These are phyloP conservation scores for Aspergillus fischeri DNA, from an alignment of 2,329 filamentous ascomycete genomes.

Conservation along the genomic window DNA sequence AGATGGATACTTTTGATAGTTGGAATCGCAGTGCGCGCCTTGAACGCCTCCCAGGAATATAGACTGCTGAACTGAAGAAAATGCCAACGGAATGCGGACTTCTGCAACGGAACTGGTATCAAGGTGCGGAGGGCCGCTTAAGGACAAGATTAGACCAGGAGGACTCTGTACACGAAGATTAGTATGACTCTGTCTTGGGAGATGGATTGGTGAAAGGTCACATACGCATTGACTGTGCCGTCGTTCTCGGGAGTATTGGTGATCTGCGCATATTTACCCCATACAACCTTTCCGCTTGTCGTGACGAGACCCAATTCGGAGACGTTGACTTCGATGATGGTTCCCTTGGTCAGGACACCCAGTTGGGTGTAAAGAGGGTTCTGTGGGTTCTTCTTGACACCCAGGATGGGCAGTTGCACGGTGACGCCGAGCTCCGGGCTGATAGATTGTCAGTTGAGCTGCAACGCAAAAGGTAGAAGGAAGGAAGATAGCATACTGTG, in stretches of 20 bases:
- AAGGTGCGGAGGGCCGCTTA: conserved; percentile 1
- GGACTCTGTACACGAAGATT: conserved; percentile 6
- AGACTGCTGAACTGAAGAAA: conserved; percentile 2
- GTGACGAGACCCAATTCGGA: conserved; percentile 88
- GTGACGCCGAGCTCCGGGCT: conserved; percentile 75
- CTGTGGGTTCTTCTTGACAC: conserved; percentile 80
- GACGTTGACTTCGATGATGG: conserved; percentile 86
- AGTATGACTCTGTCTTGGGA: background rate
- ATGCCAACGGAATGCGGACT: background rate
- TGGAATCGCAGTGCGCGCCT: conserved; percentile 8
- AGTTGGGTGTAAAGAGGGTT: conserved; percentile 89
- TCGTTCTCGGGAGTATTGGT: conserved; percentile 54
- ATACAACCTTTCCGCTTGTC: conserved; percentile 85
- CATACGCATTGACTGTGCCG: conserved; percentile 56
- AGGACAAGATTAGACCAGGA: conserved; percentile 12
- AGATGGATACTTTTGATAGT: conserved; percentile 5
- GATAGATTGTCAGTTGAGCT: background rate
- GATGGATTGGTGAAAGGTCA: background rate
- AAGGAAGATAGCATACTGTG: conserved; percentile 30
- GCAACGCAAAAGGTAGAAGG: conserved; percentile 5
- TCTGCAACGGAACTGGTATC: conserved; percentile 16
- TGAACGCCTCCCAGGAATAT: conserved; percentile 12
- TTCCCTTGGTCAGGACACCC: conserved; percentile 83
- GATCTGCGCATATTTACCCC: conserved; percentile 79
- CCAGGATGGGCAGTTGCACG: conserved; percentile 76